Conservation (phyloP, 495 filamentous ascomycete species). For the Penicillium herquei region DNA sequence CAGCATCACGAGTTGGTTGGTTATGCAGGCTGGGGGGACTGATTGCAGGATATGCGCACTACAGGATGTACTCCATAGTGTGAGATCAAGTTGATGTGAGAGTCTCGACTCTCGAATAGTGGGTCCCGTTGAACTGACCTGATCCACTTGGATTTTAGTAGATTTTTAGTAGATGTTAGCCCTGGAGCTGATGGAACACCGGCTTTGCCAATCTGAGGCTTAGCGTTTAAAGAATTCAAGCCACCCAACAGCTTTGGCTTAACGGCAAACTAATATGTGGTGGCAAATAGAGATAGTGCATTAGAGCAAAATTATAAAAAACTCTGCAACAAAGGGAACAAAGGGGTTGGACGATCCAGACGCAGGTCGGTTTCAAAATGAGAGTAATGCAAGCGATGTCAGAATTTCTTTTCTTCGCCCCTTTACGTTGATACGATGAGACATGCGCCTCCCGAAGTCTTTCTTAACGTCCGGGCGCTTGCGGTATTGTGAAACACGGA, state of each 20-base stretch:
- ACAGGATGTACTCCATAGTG: neutral
- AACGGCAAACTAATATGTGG: neutral
- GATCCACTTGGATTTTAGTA: conserved; percentile 1
- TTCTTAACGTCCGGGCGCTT: conserved; percentile 10
- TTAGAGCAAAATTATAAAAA: neutral
- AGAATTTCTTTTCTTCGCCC: neutral
- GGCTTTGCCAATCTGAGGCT: conserved; percentile 18
- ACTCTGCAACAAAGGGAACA: neutral
- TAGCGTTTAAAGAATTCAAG: conserved; percentile 11
- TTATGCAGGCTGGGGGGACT: conserved; percentile 14
- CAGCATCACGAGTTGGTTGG: conserved; percentile 9
- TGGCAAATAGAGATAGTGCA: conserved; percentile 1
- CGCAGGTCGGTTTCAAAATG: conserved; percentile 3
- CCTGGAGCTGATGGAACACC: neutral
- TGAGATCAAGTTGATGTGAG: conserved; percentile 10
- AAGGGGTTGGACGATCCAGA: neutral
- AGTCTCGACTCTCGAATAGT: conserved; percentile 15
- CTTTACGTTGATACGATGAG: conserved; percentile 4
- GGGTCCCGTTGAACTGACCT: neutral
- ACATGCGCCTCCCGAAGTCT: conserved; percentile 15
- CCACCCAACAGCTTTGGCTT: conserved; percentile 4
- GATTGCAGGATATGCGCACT: conserved; percentile 7
- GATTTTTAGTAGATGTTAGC: neutral
- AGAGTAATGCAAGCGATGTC: neutral
- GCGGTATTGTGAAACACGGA: conserved; percentile 16